Evolutionary conservation across 2,329 filamentous ascomycete genomes (phyloP).

Genomic region (Alternaria longipes): DNA sequence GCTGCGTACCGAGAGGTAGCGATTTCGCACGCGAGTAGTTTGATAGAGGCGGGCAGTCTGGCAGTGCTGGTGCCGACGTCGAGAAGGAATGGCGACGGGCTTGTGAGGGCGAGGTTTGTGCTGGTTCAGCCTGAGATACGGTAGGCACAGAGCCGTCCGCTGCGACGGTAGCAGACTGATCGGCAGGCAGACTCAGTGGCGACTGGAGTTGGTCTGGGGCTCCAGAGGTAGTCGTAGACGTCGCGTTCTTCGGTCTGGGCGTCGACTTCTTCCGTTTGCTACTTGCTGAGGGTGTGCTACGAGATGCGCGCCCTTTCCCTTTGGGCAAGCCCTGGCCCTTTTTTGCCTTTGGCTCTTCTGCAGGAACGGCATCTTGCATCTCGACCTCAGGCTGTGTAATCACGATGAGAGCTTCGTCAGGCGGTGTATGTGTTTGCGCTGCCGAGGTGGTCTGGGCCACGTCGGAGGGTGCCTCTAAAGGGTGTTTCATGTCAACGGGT

Average conservation of each 20-base stretch:
- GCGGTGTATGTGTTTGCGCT: slow-evolving; percentile 53
- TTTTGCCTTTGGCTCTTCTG: slow-evolving; percentile 46
- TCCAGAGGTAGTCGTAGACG: slow-evolving; percentile 25
- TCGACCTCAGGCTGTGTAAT: slow-evolving; percentile 20
- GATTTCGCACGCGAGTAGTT: slow-evolving; percentile 38
- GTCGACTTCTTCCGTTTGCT: slow-evolving; percentile 53
- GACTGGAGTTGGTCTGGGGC: slow-evolving; percentile 45
- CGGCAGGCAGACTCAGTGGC: slow-evolving; percentile 45
- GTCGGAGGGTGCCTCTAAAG: slow-evolving; percentile 17
- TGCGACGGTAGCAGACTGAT: slow-evolving; percentile 25
- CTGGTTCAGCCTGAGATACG: slow-evolving; percentile 18
- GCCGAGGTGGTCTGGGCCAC: slow-evolving; percentile 23
- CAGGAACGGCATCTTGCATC: slow-evolving; percentile 18
- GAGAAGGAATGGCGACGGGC: slow-evolving; percentile 47
- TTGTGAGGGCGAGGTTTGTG: slow-evolving; percentile 16
- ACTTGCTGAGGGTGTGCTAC: slow-evolving; percentile 42
- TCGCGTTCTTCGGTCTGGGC: slow-evolving; percentile 43
- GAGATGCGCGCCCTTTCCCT: slow-evolving; percentile 56
- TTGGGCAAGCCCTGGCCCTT: slow-evolving; percentile 57
- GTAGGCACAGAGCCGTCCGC: slow-evolving; percentile 11
- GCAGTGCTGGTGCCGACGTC: slow-evolving; percentile 15
- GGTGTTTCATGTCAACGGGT: slow-evolving; percentile 27
- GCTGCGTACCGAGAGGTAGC: slow-evolving; percentile 40
- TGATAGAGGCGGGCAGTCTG: slow-evolving; percentile 10
- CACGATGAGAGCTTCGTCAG: slow-evolving; percentile 42